phyloP scores from a whole-genome alignment of 2,329 filamentous ascomycete species.

The Diaporthe ilicicola region DNA sequence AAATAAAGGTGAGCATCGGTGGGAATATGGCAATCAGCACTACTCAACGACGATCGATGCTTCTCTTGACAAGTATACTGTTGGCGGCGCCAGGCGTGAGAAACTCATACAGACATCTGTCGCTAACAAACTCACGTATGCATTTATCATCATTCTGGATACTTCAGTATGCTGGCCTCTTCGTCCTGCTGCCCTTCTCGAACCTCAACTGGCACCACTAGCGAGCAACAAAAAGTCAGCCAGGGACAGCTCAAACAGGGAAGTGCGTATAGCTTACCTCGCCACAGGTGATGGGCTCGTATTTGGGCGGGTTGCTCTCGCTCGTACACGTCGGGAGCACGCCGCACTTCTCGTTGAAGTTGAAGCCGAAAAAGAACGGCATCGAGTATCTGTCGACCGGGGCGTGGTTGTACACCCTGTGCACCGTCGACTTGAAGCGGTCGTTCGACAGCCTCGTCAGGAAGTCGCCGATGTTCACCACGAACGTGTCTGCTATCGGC shows the following conservation, averaged over 20 bases:
- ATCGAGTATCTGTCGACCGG: conserved; percentile 57
- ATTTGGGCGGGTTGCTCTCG: conserved; percentile 55
- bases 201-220: conserved; percentile 45
- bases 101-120: neutral
- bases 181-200: conserved; percentile 35
- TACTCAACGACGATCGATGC: neutral
- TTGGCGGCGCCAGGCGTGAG: neutral
- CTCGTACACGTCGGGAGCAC: conserved; percentile 58
- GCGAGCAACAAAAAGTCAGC: neutral
- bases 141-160: no score
- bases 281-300: conserved; percentile 60
- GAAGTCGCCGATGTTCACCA: conserved; percentile 63
- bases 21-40: neutral
- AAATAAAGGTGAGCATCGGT: neutral
- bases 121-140: neutral
- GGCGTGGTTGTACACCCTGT: conserved; percentile 56
- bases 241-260: neutral
- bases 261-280: conserved; percentile 46
- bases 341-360: conserved; percentile 58
- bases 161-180: neutral
- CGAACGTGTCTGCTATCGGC: conserved; percentile 54
- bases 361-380: conserved; percentile 65
- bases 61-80: neutral
- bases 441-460: conserved; percentile 61
- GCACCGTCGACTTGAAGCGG: conserved; percentile 56